Evolutionary conservation across 306 rosid genomes (phyloP).

Genomic region (Castanea crenata): DNA sequence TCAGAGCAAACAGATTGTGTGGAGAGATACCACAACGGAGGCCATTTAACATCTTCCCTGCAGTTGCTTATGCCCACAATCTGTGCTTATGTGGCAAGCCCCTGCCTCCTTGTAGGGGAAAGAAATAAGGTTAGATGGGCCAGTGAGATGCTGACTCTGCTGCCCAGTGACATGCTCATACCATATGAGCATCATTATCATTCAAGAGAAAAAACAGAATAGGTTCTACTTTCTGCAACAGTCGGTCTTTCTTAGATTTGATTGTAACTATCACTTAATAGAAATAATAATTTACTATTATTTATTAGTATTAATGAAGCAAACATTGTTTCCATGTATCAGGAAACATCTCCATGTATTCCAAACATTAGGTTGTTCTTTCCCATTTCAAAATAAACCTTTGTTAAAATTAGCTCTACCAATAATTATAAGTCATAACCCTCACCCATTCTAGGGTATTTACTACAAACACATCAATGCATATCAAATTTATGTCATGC

Average conservation of each 20-base stretch:
- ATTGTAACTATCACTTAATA: not conserved
- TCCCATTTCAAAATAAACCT: not conserved
- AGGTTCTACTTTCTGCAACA: slow-evolving; percentile 17
- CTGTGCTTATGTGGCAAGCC: slow-evolving; percentile 89
- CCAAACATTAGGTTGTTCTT: not conserved
- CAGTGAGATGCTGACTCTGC: slow-evolving; percentile 64
- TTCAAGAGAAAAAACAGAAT: slow-evolving; percentile 24
- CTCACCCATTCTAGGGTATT: not conserved
- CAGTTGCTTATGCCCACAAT: slow-evolving; percentile 85
- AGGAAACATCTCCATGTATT: not conserved
- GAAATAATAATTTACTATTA: not conserved
- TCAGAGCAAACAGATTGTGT: slow-evolving; percentile 86
- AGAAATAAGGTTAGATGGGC: slow-evolving; percentile 33
- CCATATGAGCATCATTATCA: slow-evolving; percentile 28
- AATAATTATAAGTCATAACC: too few relatives aligned
- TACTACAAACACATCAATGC: not conserved
- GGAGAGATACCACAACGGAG: slow-evolving; percentile 91
- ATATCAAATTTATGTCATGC: not conserved
- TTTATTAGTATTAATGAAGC: not conserved
- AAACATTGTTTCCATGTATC: too few relatives aligned
- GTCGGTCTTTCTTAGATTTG: not conserved
- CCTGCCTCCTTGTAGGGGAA: slow-evolving; percentile 68
- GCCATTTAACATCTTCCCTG: slow-evolving; percentile 76
- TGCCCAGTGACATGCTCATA: slow-evolving; percentile 32
- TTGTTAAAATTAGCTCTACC: too few relatives aligned